Percentiles rank a stretch among this genome's conserved stretches.
Evolutionary conservation across 768 basidiomycete genomes (phyloP).

Genomic region (Nevesoporus exiguus): DNA sequence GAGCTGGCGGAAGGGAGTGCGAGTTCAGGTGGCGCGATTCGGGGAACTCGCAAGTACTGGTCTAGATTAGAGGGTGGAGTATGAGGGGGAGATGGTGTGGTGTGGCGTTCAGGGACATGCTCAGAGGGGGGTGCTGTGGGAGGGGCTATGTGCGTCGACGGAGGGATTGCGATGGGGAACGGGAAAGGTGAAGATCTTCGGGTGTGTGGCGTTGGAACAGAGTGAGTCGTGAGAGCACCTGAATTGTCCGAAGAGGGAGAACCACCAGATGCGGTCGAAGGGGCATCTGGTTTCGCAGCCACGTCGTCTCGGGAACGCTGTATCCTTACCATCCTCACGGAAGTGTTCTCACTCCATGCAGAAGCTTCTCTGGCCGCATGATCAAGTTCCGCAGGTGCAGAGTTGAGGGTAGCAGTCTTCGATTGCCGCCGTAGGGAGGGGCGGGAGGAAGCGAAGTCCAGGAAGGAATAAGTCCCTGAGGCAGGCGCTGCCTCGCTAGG

Average conservation of each 20-base stretch:
- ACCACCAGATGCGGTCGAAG: slow-evolving; percentile 30
- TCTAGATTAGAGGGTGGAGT: slow-evolving; percentile 4
- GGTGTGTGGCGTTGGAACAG: slow-evolving; percentile 23
- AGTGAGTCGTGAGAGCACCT: slow-evolving; percentile 13
- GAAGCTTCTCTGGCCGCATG: slow-evolving; percentile 14
- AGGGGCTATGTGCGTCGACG: slow-evolving; percentile 35
- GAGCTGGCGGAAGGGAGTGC: slow-evolving; percentile 37
- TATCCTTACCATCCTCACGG: slow-evolving; percentile 13
- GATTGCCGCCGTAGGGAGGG: slow-evolving; percentile 24
- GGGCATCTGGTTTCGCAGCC: slow-evolving; percentile 29
- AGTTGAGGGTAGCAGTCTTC: slow-evolving; percentile 29
- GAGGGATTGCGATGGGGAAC: slow-evolving; percentile 44
- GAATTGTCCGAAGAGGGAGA: slow-evolving; percentile 29
- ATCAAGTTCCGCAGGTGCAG: slow-evolving; percentile 26
- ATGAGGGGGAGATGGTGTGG: slow-evolving; percentile 18
- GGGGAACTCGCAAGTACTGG: slow-evolving; percentile 29
- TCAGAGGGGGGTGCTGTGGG: slow-evolving; percentile 19
- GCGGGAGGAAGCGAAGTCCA: slow-evolving; percentile 29
- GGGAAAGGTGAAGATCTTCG: slow-evolving; percentile 36
- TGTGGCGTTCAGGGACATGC: slow-evolving; percentile 12
- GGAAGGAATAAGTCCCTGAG: slow-evolving; percentile 34
- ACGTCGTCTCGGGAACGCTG: slow-evolving; percentile 18
- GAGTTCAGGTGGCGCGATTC: slow-evolving; percentile 24
- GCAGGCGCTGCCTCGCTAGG: slow-evolving; percentile 22
- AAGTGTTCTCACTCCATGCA: slow-evolving; percentile 20